Evolutionary conservation across 2,329 filamentous ascomycete genomes (phyloP), one percentile per base, ranked within the genome.

Genomic region (Talaromyces sp.): DNA sequence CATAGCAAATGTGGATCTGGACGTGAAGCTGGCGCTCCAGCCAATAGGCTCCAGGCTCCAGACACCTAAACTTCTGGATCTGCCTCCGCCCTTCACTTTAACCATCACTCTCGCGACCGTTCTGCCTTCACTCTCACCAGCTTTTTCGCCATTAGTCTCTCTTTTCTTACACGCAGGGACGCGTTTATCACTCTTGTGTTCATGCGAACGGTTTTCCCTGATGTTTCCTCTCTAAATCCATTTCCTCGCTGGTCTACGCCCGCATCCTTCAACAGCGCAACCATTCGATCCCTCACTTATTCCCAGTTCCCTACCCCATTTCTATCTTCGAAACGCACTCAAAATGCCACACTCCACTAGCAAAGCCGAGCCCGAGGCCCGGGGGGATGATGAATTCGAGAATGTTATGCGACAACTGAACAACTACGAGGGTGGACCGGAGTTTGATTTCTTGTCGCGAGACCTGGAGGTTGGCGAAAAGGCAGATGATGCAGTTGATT

Each of bases 401-500:
- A 71, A 69, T 67, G 69, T 76, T 17, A 72, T 76, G 71, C 66
- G 65, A 54, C 67, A 73, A 54, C 67, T 76, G 60, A 75, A 75
- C 54, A 72, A 64, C n/a, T 69, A 71, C 35, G 66, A 69, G 33
- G 61, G 64, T 36, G 68, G 61, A 48, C 62, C 69, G 24, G 63
- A 69, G 30, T 65, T 75, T 22, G 75, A 78, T 50, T 75, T 76
- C 49, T 56, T 76, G 58, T 60, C 62, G 35, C 64, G 74, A 54
- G 74, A 75, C 10, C 52, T 76, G 22, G 73, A 76, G 22, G 68
- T 71, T 9, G 82, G 80, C 17, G 88, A 91, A 70, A 99, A 99
- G 73, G 93, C 91, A 49, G 91, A 91, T 55, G 90, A 97, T 74
- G 94, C 94, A 36, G 77, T 94, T 57, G 94, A 99, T 68, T 99